Evolutionary conservation across 2,329 filamentous ascomycete species (phyloP).

Genomic region (Seiridium unicorne): DNA sequence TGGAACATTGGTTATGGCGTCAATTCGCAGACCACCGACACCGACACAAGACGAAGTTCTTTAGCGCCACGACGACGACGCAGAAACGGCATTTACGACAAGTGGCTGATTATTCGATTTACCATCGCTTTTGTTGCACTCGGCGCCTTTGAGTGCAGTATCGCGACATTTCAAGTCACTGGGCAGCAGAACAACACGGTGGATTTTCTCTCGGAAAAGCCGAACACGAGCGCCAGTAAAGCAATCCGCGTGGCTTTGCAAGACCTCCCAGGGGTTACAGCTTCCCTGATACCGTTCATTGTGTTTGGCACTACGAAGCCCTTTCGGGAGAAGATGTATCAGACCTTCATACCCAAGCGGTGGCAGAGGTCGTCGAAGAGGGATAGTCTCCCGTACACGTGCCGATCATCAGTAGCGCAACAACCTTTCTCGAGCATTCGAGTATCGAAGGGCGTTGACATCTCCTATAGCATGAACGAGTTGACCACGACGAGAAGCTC

Average conservation of each 20-base stretch:
- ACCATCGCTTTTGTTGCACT: constrained; percentile 40
- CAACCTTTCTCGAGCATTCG: background rate
- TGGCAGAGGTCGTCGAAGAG: constrained; percentile 8
- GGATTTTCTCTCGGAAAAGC: constrained; percentile 22
- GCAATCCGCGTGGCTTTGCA: constrained; percentile 29
- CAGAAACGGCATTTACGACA: constrained; percentile 37
- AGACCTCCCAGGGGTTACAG: constrained; percentile 36
- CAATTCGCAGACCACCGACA: constrained; percentile 11
- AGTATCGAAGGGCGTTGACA: constrained; percentile 1
- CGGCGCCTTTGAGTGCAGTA: constrained; percentile 32
- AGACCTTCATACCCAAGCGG: constrained; percentile 16
- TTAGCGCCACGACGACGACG: constrained; percentile 6
- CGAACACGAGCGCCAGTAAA: constrained; percentile 30
- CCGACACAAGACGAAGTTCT: constrained; percentile 3
- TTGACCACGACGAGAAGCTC: background rate
- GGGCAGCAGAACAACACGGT: constrained; percentile 25
- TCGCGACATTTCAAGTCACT: constrained; percentile 16
- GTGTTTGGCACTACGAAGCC: constrained; percentile 40
- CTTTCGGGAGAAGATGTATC: constrained; percentile 26
- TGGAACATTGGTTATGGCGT: constrained; percentile 32
- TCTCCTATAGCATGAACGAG: constrained; percentile 3
- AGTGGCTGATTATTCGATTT: constrained; percentile 43
- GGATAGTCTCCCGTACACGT: background rate
- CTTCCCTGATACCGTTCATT: constrained; percentile 32
- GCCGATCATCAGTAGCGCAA: background rate